Evolutionary conservation across 1,284 basidiomycete genomes (phyloP), one percentile per base, ranked within the genome.

Genomic region (Moesziomyces antarcticus): DNA sequence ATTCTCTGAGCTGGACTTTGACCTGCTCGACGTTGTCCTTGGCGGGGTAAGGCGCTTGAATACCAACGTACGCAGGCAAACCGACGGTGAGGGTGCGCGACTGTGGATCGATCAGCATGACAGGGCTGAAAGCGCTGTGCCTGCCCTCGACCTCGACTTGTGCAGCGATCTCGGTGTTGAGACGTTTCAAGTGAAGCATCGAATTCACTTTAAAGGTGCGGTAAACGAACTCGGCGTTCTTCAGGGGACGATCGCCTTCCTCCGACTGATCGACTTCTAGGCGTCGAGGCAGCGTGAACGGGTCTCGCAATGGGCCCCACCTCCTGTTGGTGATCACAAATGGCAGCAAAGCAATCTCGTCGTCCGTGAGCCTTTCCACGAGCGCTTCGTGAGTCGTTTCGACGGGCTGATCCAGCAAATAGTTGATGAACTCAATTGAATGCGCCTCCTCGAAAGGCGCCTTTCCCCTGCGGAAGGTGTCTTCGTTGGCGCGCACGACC

Each of bases 151-250:
- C 21, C 6, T 7, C 25, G 25, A 16, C 11, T 16, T 16, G 27
- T 27, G 25, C 25, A 27, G 47, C 54, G 21, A 68, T 8, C 5
- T 61, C 51, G 3, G 1, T n/a, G 30, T 59, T 37, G 50, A 63
- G 57, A 4, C 52, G 47, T 33, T 63, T 48, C 13, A 63, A 35
- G 25, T 58, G 66, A 7, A 13, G 20, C 5, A 6, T 9, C 1
- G 60, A 27, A 21, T 55, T 37, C 11, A 68, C 44, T 27, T 27
- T 37, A 60, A 63, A 69, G 20, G 52, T 52, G 49, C 58, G 58
- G 56, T 69, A 69, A 18, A 63, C 20, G 41, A 59, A 69, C 5
- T 63, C 48, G 10, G 50, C 58, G 24, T 21, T 8, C 7, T 5
- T 3, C 20, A 5, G n/a, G 5, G 40, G 11, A 1, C 27, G 21